A percentile compares a stretch with the other conserved stretches of the same genome.
These are phyloP conservation scores for Dioscorea alata DNA, from an alignment of 106 monocot species.

Conservation along the genomic window DNA sequence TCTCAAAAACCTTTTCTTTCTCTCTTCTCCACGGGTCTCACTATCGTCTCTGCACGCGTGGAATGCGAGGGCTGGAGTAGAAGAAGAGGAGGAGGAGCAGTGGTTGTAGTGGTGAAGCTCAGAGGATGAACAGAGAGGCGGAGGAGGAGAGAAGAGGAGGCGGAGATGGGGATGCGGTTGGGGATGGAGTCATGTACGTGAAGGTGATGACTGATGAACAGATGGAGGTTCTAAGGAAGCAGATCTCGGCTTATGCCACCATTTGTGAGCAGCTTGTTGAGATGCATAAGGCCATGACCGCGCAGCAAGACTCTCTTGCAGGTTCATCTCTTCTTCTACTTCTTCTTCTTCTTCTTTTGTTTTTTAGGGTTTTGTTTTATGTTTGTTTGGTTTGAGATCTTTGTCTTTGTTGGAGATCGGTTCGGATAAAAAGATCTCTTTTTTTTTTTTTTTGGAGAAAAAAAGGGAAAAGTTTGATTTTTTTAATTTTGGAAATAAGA, in stretches of 20 bases:
- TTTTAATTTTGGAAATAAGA: too few relatives aligned
- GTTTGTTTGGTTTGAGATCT: too few relatives aligned
- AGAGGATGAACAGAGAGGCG: background rate
- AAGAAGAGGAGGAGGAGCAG: background rate
- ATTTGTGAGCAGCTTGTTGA: conserved; percentile 75
- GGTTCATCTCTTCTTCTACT: conserved; percentile 7
- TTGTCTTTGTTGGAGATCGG: too few relatives aligned
- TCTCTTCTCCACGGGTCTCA: background rate
- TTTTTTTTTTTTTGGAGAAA: too few relatives aligned
- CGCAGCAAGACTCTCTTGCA: conserved; percentile 46
- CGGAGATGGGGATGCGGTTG: conserved; percentile 1
- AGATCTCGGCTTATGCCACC: conserved; percentile 66
- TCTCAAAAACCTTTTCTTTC: background rate
- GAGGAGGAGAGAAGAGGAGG: conserved; percentile 2
- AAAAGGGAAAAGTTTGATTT: too few relatives aligned
- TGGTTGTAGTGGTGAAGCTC: background rate
- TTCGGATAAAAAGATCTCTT: too few relatives aligned
- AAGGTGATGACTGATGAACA: conserved; percentile 88
- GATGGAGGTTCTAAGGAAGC: conserved; percentile 64
- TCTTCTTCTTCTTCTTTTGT: too few relatives aligned
- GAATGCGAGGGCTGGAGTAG: conserved; percentile 12
- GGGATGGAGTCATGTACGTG: conserved; percentile 25
- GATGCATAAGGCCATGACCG: conserved; percentile 48
- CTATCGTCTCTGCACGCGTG: too few relatives aligned
- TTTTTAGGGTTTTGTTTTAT: too few relatives aligned